Percentiles rank a stretch among this genome's conserved stretches.
phyloP scores from a whole-genome alignment of 495 filamentous ascomycete genomes.

The Cetradonia linearis region DNA sequence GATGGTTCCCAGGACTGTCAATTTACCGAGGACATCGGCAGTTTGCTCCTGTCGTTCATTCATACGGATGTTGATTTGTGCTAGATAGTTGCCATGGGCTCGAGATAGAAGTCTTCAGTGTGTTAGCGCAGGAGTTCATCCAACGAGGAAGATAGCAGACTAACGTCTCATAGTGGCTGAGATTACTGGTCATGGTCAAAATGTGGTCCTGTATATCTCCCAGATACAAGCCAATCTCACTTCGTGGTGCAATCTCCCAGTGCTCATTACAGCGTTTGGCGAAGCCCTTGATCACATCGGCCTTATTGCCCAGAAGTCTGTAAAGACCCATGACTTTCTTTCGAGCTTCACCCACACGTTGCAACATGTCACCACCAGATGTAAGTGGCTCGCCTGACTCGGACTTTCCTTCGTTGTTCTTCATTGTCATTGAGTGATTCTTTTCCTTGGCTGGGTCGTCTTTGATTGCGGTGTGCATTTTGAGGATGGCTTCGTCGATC shows the following conservation, averaged over 20 bases:
- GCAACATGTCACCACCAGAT: constrained; percentile 70
- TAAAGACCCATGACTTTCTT: constrained; percentile 97
- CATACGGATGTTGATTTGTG: constrained; percentile 90
- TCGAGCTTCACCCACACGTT: constrained; percentile 80
- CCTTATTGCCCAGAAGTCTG: constrained; percentile 88
- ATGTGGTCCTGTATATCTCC: constrained; percentile 99
- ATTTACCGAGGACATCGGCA: constrained; percentile 82
- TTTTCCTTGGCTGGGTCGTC: constrained; percentile 28
- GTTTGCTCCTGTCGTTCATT: constrained; percentile 96
- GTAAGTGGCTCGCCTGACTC: constrained; percentile 37
- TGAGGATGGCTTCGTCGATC: constrained; percentile 74
- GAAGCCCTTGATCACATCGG: constrained; percentile 97
- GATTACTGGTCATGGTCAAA: constrained; percentile 91
- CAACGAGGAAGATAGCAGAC: not conserved
- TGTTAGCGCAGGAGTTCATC: constrained; percentile 18
- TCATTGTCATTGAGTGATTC: constrained; percentile 6
- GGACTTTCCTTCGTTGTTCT: constrained; percentile 35
- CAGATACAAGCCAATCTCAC: constrained; percentile 89
- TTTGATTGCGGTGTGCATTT: constrained; percentile 53
- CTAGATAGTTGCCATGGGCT: constrained; percentile 92
- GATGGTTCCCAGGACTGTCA: constrained; percentile 93
- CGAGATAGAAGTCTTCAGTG: constrained; percentile 67
- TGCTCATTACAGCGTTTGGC: constrained; percentile 98
- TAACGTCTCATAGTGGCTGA: constrained; percentile 92
- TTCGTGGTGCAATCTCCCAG: constrained; percentile 90